These are phyloP conservation scores for Tetradesmus lagerheimii DNA, from an alignment of 139 green algal genomes.

Conservation along the genomic window DNA sequence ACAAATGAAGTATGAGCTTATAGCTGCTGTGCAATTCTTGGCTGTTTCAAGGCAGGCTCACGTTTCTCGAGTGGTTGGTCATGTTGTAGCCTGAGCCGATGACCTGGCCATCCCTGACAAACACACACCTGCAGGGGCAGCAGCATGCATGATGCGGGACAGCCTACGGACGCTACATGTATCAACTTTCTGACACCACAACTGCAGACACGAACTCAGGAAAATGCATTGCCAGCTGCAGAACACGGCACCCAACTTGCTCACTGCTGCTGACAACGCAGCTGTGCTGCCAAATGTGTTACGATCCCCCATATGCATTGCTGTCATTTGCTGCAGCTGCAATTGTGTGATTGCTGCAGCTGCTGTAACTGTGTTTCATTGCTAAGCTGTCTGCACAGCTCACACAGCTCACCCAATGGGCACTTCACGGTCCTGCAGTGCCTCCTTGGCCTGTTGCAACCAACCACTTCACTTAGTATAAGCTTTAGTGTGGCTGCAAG, in stretches of 20 bases:
- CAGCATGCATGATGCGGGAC: no score
- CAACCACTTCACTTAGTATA: neutral
- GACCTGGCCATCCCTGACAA: conserved; percentile 73
- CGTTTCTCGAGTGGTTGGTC: conserved; percentile 88
- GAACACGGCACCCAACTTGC: no score
- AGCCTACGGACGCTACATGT: no score
- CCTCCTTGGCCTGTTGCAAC: conserved; percentile 65
- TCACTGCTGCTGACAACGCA: no score
- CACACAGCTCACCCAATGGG: conserved; percentile 82
- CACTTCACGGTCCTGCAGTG: conserved; percentile 70
- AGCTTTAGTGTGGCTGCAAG: neutral
- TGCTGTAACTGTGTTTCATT: neutral
- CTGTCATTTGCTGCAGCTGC: neutral
- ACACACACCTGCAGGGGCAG: conserved; percentile 75
- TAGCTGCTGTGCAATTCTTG: no score
- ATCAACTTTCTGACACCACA: no score
- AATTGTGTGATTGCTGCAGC: neutral
- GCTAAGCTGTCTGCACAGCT: neutral
- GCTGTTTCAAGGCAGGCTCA: conserved; percentile 55
- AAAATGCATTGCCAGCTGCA: no score
- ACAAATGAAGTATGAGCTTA: no score
- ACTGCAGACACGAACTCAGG: no score
- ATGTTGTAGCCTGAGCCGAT: conserved; percentile 83
- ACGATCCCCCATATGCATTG: no score
- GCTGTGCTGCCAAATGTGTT: no score